Evolutionary conservation across 1,284 basidiomycete genomes (phyloP).

Genomic region (Coriolopsis trogii): DNA sequence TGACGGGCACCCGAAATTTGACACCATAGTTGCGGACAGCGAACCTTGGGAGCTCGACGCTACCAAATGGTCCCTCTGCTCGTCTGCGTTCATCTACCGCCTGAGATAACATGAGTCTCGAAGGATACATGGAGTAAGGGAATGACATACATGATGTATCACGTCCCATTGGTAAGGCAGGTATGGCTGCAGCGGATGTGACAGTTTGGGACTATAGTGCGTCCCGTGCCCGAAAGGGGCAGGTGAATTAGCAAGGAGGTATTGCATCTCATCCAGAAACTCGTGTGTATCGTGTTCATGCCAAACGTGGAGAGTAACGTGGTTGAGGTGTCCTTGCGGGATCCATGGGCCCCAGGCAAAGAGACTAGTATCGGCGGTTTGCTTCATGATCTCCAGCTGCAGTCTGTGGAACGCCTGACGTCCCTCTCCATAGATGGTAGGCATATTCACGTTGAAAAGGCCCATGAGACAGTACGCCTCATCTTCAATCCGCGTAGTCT

Average conservation of each 20-base stretch:
- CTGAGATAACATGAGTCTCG: background rate
- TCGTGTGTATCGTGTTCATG: background rate
- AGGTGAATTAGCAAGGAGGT: background rate
- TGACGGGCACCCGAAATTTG: background rate
- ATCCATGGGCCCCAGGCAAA: background rate
- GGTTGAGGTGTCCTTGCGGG: too few species aligned
- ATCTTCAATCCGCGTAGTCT: background rate
- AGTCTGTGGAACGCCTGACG: background rate
- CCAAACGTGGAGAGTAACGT: too few species aligned
- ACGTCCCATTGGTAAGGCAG: background rate
- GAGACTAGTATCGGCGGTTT: background rate
- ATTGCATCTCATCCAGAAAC: background rate
- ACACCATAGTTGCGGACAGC: background rate
- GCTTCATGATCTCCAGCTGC: background rate
- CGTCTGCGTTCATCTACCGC: background rate
- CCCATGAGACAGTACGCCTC: conserved; percentile 1
- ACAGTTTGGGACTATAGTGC: background rate
- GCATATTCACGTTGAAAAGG: background rate
- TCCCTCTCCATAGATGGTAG: background rate
- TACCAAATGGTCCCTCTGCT: background rate
- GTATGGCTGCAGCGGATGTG: background rate
- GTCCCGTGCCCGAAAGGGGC: background rate
- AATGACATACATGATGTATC: background rate
- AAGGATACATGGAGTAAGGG: background rate
- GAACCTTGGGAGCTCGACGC: background rate